Conservation (phyloP, 1,139 yeast genomes). For the Saccharomycopsis hybrid region DNA sequence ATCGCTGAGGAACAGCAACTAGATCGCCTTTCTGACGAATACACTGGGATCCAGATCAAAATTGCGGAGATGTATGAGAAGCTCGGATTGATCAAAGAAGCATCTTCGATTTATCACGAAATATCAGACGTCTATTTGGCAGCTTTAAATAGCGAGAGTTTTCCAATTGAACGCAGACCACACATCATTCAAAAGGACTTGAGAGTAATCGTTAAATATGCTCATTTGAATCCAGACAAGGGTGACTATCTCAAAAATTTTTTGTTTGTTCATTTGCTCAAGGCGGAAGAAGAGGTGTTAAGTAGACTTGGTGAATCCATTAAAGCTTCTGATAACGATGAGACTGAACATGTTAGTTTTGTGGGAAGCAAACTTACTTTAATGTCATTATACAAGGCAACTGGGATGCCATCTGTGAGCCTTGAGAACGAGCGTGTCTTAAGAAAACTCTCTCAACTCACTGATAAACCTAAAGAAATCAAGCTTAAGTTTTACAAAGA, state of each 20-base stretch:
- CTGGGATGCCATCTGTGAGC: no score
- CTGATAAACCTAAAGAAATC: no score
- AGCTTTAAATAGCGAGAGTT: slow-evolving; percentile 36
- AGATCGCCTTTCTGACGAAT: slow-evolving; percentile 57
- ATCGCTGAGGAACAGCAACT: slow-evolving; percentile 39
- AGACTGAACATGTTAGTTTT: no score
- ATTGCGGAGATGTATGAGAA: slow-evolving; percentile 82
- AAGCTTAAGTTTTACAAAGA: no score
- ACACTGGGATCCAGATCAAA: slow-evolving; percentile 82
- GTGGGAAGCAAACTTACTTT: background rate
- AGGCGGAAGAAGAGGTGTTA: slow-evolving; percentile 58
- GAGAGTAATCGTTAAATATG: slow-evolving; percentile 61
- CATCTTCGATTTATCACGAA: slow-evolving; percentile 60
- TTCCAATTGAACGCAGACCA: slow-evolving; percentile 36
- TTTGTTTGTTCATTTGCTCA: slow-evolving; percentile 53
- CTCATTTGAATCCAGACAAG: slow-evolving; percentile 41
- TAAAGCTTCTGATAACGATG: no score
- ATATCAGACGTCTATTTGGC: slow-evolving; percentile 56
- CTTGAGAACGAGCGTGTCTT: no score
- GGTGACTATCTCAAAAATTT: slow-evolving; percentile 48
- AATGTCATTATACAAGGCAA: background rate
- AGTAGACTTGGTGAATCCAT: slow-evolving; percentile 22
- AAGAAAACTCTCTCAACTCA: no score
- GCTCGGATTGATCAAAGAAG: slow-evolving; percentile 53
- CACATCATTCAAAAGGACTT: slow-evolving; percentile 68